phyloP scores from a whole-genome alignment of 148 eudicot species.

The Amaranthus hypochondriacus region DNA sequence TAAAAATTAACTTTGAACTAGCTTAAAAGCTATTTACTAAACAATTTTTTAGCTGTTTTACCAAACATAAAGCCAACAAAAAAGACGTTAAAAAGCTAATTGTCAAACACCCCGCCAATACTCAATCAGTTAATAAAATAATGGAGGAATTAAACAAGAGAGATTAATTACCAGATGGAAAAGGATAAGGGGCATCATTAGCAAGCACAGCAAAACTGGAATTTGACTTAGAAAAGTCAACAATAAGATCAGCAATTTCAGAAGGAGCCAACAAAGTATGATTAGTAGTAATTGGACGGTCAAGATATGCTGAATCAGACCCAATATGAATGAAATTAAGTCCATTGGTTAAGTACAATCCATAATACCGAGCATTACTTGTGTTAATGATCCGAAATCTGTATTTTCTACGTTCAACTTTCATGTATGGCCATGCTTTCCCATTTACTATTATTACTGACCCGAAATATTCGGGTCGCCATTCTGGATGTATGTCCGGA shows the following conservation, averaged over 20 bases:
- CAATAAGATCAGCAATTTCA: neutral
- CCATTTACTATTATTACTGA: constrained; percentile 63
- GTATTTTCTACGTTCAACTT: constrained; percentile 51
- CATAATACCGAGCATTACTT: constrained; percentile 60
- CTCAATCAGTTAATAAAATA: no score
- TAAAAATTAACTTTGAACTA: no score
- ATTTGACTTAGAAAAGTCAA: neutral
- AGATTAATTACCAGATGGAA: no score
- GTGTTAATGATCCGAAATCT: constrained; percentile 63
- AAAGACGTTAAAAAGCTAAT: no score
- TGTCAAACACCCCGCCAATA: no score
- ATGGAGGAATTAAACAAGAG: no score
- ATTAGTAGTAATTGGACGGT: constrained; percentile 30
- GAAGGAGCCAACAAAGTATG: constrained; percentile 11
- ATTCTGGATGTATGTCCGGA: constrained; percentile 60
- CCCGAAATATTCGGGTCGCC: constrained; percentile 80
- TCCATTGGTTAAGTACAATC: constrained; percentile 44
- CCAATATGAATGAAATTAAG: constrained; percentile 47
- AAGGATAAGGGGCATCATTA: neutral
- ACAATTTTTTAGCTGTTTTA: no score
- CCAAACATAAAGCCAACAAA: no score
- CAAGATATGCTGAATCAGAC: constrained; percentile 51
- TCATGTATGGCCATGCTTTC: constrained; percentile 71
- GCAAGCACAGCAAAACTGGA: neutral
- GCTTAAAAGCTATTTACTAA: no score